Base-by-base conservation (phyloP, 768 basidiomycete species). In the Trametes villosa region DNA sequence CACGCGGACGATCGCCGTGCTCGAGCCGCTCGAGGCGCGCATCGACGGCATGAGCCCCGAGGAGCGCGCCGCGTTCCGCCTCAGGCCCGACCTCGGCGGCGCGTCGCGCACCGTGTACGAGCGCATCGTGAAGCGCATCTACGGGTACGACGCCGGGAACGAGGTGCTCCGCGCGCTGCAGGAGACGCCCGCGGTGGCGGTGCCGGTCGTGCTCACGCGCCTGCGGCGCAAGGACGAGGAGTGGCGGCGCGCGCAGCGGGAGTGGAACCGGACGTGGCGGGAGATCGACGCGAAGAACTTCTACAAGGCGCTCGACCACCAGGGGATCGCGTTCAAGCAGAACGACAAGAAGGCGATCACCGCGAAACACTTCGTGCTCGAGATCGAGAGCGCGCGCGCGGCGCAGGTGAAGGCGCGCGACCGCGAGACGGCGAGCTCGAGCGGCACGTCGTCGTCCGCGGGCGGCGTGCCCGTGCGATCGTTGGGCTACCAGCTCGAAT, bases 261-360 rank as follows among this genome's bases (percentile, higher is more conserved):
- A 98, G 74, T 98, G 94, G 94, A 93, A 90, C 76, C 85, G 91
- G 61, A 96, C 94, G 17, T 98, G 97, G 97, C 83, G 94, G 51
- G 96, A 98, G 72, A 91, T 96, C 49, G 94, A 99, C 68, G 89
- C 89, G 57, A 95, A 94, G 77, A 98, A 98, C 78, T 98, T 96
- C 72, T 96, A 97, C 86, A 98, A 96, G 77, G 89, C 91, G 30
- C 86, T 98, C 50, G 97, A 99, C 72, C 94, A 97, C 70, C 96
- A 97, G 73, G 96, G 94, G 18, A 91, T 92, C 73, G 86, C 83
- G 60, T 97, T 96, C 86, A 98, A 98, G 78, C 82, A 82, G 58
- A 96, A 94, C 73, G 97, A 99, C 81, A 98, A 98, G 84, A 93
- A 93, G 76, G 84, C 82, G 59, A 90, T 95, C 70, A 94, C 90